Conservation (phyloP, 495 filamentous ascomycete genomes). For the Penicillium desertorum region DNA sequence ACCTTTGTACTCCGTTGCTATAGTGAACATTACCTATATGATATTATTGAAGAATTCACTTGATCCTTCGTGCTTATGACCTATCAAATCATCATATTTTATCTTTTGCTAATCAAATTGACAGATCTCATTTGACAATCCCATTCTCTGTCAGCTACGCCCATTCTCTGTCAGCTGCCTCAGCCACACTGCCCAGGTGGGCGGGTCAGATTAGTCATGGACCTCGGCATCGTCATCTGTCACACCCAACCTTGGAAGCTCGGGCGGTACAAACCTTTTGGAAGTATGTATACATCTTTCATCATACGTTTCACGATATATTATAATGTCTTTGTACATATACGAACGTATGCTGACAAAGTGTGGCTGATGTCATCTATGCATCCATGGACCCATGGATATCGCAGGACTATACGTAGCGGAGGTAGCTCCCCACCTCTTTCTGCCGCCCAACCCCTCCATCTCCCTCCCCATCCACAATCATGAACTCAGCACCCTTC, state of each 20-base stretch:
- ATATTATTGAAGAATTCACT: neutral
- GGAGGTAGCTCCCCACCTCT: neutral
- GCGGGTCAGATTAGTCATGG: slow-evolving; percentile 1
- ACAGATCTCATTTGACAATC: slow-evolving; percentile 1
- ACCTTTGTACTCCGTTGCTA: slow-evolving; percentile 6
- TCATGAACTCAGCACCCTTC: slow-evolving; percentile 34
- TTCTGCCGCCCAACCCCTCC: slow-evolving; percentile 8
- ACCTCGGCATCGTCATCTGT: neutral
- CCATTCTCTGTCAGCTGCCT: neutral
- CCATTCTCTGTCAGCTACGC: too few relatives aligned
- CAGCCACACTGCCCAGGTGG: neutral
- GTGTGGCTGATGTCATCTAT: neutral
- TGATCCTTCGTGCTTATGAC: neutral
- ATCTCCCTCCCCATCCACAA: slow-evolving; percentile 8
- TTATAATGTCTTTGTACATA: neutral
- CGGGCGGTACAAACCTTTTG: too few relatives aligned
- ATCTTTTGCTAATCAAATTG: neutral
- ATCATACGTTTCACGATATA: neutral
- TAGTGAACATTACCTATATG: neutral
- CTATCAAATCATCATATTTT: neutral
- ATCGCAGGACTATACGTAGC: neutral
- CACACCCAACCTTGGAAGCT: too few relatives aligned
- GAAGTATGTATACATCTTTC: neutral
- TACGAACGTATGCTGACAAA: neutral
- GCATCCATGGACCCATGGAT: too few relatives aligned